phyloP scores from a whole-genome alignment of 306 rosid genomes.

The Mimosa pudica region DNA sequence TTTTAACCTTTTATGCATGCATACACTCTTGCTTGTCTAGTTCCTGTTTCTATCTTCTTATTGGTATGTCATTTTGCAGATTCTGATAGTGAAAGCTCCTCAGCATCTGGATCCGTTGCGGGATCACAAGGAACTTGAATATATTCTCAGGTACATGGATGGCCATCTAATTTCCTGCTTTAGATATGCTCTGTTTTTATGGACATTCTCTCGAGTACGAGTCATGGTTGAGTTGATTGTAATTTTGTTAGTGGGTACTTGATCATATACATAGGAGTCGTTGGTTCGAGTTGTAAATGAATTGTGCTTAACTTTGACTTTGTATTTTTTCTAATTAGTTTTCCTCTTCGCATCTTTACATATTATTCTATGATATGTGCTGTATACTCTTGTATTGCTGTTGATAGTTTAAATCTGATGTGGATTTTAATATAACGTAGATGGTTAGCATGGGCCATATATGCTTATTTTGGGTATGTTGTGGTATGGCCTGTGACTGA shows the following conservation, averaged over 20 bases:
- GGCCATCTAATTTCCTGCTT: background rate
- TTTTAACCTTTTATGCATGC: background rate
- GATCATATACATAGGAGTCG: background rate
- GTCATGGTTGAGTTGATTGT: background rate
- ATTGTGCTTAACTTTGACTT: no score
- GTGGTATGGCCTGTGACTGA: no score
- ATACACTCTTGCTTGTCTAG: constrained; percentile 1
- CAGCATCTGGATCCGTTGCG: constrained; percentile 73
- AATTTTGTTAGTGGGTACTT: background rate
- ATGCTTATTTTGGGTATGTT: no score
- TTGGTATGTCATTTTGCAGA: constrained; percentile 42
- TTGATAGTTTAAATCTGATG: no score
- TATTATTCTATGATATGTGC: no score
- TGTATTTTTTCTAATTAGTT: no score
- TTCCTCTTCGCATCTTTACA: no score
- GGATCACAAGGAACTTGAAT: constrained; percentile 55
- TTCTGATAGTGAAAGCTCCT: constrained; percentile 75
- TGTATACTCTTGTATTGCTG: no score
- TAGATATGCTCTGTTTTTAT: constrained; percentile 22
- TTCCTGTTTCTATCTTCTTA: constrained; percentile 26
- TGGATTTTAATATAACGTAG: no score
- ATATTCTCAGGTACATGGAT: constrained; percentile 43
- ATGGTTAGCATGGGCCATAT: no score
- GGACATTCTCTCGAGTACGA: constrained; percentile 1
- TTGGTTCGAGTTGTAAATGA: background rate